Conservation (phyloP, 73 alveolate species). For the Tetrahymena thermophila region DNA sequence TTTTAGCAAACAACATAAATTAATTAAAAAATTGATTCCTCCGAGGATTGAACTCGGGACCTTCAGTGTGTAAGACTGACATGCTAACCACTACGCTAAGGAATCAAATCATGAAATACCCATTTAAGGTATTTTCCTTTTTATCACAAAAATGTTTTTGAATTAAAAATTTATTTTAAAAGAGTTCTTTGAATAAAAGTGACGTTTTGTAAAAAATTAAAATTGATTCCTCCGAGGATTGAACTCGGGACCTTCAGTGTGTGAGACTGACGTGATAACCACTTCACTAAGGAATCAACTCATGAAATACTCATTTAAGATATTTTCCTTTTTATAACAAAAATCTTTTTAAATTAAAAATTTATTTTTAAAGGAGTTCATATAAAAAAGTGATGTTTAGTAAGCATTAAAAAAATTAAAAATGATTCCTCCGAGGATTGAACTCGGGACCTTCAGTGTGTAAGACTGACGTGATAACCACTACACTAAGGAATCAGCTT, state of each 20-base stretch:
- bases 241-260: slow-evolving; percentile 4
- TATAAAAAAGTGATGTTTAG: too few relatives aligned
- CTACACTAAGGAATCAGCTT: not conserved
- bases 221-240: slow-evolving; percentile 1
- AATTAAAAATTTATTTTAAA: too few relatives aligned
- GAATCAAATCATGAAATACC: not conserved
- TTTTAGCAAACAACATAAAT: too few relatives aligned
- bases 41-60: slow-evolving; percentile 5
- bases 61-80: slow-evolving; percentile 4
- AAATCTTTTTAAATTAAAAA: too few relatives aligned
- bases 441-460: not conserved
- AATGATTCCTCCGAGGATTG: not conserved
- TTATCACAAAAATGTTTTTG: too few relatives aligned
- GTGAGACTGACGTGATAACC: slow-evolving; percentile 3
- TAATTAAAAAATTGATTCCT: not conserved
- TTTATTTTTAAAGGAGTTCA: too few relatives aligned
- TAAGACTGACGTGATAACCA: not conserved
- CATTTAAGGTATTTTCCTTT: not conserved
- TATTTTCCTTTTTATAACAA: not conserved
- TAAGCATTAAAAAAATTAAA: too few relatives aligned
- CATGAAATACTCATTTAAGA: not conserved
- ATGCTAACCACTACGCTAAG: not conserved
- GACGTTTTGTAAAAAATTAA: too few relatives aligned
- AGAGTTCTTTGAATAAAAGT: too few relatives aligned
- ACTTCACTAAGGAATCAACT: not conserved